These are phyloP conservation scores for Glebionis coronaria DNA, from an alignment of 129 eudicot species.

Conservation along the genomic window DNA sequence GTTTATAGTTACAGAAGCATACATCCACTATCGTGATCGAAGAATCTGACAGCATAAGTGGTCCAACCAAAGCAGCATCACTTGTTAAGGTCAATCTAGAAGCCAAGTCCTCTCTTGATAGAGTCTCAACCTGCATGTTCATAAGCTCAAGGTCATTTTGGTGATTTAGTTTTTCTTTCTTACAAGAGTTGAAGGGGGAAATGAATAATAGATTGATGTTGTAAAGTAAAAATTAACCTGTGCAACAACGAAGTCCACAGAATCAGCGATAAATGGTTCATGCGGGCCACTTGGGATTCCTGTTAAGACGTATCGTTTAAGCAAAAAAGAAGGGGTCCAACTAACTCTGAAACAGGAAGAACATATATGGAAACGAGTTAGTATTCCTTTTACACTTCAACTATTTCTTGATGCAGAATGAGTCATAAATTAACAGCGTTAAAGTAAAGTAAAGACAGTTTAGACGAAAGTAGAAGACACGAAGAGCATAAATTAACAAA, in stretches of 20 bases:
- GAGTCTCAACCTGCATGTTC: slow-evolving; percentile 77
- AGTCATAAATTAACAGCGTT: no score
- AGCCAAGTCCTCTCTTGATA: slow-evolving; percentile 91
- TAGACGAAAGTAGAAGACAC: no score
- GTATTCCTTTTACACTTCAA: slow-evolving; percentile 11
- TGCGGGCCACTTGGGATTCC: slow-evolving; percentile 95
- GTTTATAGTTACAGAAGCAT: slow-evolving; percentile 32
- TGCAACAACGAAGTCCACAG: slow-evolving; percentile 95
- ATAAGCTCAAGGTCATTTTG: not conserved
- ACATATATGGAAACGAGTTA: not conserved
- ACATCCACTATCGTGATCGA: slow-evolving; percentile 85
- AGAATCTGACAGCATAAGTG: slow-evolving; percentile 78
- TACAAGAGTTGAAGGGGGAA: not conserved
- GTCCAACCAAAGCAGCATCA: slow-evolving; percentile 80
- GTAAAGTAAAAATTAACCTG: slow-evolving; percentile 52
- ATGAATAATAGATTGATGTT: slow-evolving; percentile 4
- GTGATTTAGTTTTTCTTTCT: not conserved
- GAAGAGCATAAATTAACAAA: no score
- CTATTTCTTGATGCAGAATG: not conserved
- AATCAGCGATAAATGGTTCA: slow-evolving; percentile 95
- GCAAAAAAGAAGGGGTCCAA: slow-evolving; percentile 95
- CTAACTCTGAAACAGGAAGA: slow-evolving; percentile 63
- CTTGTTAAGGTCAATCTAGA: slow-evolving; percentile 84
- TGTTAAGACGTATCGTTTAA: slow-evolving; percentile 81
- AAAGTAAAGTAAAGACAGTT: no score